phyloP scores from a whole-genome alignment of 768 basidiomycete species.

The Lactarius quietus region DNA sequence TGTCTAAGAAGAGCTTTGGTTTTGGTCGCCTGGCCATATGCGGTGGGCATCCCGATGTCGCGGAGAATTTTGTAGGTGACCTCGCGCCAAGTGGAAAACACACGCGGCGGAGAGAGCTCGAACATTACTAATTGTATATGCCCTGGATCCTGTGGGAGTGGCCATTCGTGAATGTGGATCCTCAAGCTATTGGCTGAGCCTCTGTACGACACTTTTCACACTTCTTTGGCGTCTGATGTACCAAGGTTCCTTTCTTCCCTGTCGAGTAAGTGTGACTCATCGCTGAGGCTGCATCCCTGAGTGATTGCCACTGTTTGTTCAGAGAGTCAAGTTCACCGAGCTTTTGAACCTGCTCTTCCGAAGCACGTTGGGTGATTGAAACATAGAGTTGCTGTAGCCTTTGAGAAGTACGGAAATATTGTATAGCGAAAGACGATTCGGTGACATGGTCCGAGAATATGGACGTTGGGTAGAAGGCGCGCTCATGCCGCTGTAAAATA shows the following conservation, averaged over 20 bases:
- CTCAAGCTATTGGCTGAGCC: not conserved
- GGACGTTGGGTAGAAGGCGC: not conserved
- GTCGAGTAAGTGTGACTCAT: not conserved
- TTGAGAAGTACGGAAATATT: not conserved
- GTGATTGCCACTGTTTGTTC: not conserved
- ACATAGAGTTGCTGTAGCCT: not conserved
- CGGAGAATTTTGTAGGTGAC: not conserved
- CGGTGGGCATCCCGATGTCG: not conserved
- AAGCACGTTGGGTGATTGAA: not conserved
- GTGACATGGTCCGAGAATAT: slow-evolving; percentile 5
- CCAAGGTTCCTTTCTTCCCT: no score
- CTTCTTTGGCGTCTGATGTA: not conserved
- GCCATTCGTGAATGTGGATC: not conserved
- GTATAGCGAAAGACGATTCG: not conserved
- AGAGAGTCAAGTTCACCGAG: not conserved
- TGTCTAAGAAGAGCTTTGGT: not conserved
- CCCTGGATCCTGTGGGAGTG: not conserved
- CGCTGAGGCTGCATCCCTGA: not conserved
- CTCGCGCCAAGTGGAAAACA: not conserved
- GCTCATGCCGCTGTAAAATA: not conserved
- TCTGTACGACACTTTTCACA: not conserved
- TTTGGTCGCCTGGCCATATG: no score
- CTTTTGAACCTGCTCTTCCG: not conserved
- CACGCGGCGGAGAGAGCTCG: not conserved
- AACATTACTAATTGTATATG: not conserved